Evolutionary conservation across 495 filamentous ascomycete species (phyloP).

Genomic region (Pyrenopolyporus hunteri): DNA sequence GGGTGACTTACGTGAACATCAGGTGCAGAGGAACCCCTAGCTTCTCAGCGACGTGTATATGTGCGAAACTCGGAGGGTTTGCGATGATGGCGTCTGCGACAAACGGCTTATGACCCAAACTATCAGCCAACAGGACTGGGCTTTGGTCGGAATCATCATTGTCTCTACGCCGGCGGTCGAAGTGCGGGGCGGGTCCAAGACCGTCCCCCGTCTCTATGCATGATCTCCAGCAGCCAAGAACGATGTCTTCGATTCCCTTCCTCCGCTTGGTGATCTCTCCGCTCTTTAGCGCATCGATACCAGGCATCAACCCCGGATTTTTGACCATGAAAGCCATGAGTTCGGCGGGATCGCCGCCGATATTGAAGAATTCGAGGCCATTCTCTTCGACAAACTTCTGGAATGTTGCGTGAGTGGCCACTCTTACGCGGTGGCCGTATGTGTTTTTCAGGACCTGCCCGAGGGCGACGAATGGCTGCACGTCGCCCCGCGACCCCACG

Average conservation of each 20-base stretch:
- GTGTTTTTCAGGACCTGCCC: slow-evolving; percentile 65
- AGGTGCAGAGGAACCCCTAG: slow-evolving; percentile 78
- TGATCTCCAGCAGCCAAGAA: slow-evolving; percentile 80
- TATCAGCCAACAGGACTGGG: slow-evolving; percentile 1
- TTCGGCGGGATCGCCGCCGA: slow-evolving; percentile 78
- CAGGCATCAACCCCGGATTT: slow-evolving; percentile 79
- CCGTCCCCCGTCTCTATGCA: slow-evolving; percentile 65
- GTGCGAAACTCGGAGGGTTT: slow-evolving; percentile 82
- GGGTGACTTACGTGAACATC: slow-evolving; percentile 81
- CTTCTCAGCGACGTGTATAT: slow-evolving; percentile 81
- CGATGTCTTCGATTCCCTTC: slow-evolving; percentile 69
- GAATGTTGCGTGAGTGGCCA: slow-evolving; percentile 79
- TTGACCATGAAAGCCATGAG: slow-evolving; percentile 90
- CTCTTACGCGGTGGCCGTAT: slow-evolving; percentile 75
- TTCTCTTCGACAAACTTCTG: slow-evolving; percentile 70
- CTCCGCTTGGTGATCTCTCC: slow-evolving; percentile 73
- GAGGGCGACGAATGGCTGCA: slow-evolving; percentile 75
- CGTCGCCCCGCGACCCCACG: slow-evolving; percentile 78
- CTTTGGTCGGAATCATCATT: slow-evolving; percentile 1
- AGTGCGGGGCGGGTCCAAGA: slow-evolving; percentile 48
- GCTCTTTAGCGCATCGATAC: slow-evolving; percentile 66
- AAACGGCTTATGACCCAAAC: slow-evolving; percentile 59
- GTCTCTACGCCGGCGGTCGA: slow-evolving; percentile 25
- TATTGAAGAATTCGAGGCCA: slow-evolving; percentile 78
- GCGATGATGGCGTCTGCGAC: slow-evolving; percentile 84